Base-by-base conservation (phyloP, 1,284 basidiomycete species). In the Tausonia pullulans region DNA sequence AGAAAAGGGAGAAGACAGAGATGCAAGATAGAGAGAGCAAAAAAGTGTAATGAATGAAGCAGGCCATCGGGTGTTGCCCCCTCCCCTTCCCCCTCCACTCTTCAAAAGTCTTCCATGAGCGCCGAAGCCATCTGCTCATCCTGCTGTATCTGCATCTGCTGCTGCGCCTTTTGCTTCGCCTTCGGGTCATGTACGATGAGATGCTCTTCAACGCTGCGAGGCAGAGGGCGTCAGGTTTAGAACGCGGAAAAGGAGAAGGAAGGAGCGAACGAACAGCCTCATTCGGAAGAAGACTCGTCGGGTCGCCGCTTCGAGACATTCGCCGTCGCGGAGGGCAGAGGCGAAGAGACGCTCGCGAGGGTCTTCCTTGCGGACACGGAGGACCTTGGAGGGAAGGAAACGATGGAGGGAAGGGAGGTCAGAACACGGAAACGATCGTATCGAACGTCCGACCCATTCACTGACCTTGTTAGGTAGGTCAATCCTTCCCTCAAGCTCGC, bases 391-490 rank as follows among this genome's bases (percentile, higher is more conserved):
- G 63, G 40, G 55, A 52, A 51, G 10, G 44, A 69, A 39, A 9
- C 40, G 8, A 55, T n/a, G 3, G 1, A 16, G 10, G 14, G 39
- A 54, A 46, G 13, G 41, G 14, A 41, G 1, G 6, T 41, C 11
- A 16, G 4, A 55, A 54, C 11, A 58, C 43, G 27, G 58, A 59
- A 45, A 48, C 45, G 48, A 67, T 13, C 40, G 43, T 8, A 43
- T 11, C 40, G 53, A 6, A 49, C 7, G 49, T 8, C 51, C 60
- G 16, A 63, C 49, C 27, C 48, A 48, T 40, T 61, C 43, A 43
- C 2, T 39, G 60, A 85, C 87, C 80, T 89, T 89, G 72, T 87
- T 86, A 72, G 84, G 83, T 69, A 85, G 85, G 72, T 92, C 90
- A 49, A 93, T 84, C 11, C 90, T 78, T 4, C 83, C 90, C 69